These are phyloP conservation scores for Bombardia bombarda DNA, from an alignment of 495 filamentous ascomycete genomes.

Conservation along the genomic window DNA sequence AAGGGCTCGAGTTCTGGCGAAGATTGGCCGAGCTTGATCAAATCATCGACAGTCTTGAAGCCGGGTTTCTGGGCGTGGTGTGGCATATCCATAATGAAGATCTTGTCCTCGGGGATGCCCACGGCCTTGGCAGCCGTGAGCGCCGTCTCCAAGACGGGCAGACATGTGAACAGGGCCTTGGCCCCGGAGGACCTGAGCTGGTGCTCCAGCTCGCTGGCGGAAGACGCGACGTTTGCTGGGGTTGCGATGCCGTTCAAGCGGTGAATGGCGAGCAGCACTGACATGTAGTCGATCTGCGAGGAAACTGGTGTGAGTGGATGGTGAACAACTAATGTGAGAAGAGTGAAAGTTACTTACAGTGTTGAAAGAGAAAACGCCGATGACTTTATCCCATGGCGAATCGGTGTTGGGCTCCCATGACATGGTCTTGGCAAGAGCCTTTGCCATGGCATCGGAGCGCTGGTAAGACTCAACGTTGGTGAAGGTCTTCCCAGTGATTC, in stretches of 20 bases:
- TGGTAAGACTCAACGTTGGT: conserved; percentile 56
- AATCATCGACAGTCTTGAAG: conserved; percentile 63
- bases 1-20: conserved; percentile 56
- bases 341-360: conserved; percentile 45
- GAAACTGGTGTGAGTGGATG: neutral
- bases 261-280: conserved; percentile 70
- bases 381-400: conserved; percentile 78
- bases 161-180: conserved; percentile 72
- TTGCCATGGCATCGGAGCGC: conserved; percentile 62
- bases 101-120: conserved; percentile 60
- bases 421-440: conserved; percentile 62
- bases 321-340: neutral
- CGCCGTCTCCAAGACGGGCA: conserved; percentile 62
- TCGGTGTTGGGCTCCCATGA: conserved; percentile 69
- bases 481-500: conserved; percentile 64
- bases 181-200: conserved; percentile 71
- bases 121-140: conserved; percentile 58
- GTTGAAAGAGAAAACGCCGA: conserved; percentile 71
- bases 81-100: conserved; percentile 71
- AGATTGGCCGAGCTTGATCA: conserved; percentile 57
- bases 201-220: conserved; percentile 63
- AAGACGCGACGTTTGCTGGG: conserved; percentile 81
- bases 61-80: conserved; percentile 40
- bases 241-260: conserved; percentile 66
- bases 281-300: conserved; percentile 67